These are phyloP conservation scores for Hypoxylon fuscum DNA, from an alignment of 495 filamentous ascomycete genomes.

Conservation along the genomic window DNA sequence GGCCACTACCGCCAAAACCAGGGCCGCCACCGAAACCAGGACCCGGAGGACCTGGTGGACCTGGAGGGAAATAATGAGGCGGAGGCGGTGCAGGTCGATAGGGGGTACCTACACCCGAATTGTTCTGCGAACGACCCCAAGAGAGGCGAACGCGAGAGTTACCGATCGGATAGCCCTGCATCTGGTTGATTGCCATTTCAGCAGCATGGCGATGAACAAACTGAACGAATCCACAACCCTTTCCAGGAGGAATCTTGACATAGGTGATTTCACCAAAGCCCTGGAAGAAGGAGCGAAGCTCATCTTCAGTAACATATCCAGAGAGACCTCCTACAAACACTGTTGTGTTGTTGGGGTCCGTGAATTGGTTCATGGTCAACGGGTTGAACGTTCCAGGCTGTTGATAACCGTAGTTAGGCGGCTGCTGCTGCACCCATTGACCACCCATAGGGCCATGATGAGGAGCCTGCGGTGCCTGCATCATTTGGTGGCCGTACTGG, in stretches of 20 bases:
- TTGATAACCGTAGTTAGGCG: constrained; percentile 65
- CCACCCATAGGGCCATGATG: constrained; percentile 51
- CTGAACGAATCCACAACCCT: constrained; percentile 99
- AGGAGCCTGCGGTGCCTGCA: constrained; percentile 47
- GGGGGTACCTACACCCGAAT: constrained; percentile 96
- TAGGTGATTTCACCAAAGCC: constrained; percentile 99
- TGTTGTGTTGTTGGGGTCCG: constrained; percentile 99
- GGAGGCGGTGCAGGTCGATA: constrained; percentile 96
- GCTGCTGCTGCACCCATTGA: constrained; percentile 49
- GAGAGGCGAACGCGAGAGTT: constrained; percentile 97
- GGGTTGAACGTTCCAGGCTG: constrained; percentile 53
- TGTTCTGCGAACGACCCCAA: constrained; percentile 99
- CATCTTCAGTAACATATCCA: constrained; percentile 98
- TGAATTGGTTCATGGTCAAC: constrained; percentile 97
- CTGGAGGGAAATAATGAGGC: constrained; percentile 82
- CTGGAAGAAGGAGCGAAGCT: constrained; percentile 99
- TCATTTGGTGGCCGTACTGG: constrained; percentile 55
- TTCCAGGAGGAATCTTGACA: constrained; percentile 99
- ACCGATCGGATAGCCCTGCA: constrained; percentile 99
- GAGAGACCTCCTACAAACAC: constrained; percentile 98
- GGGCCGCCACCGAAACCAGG: constrained; percentile 42
- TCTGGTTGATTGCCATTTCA: constrained; percentile 99
- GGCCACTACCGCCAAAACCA: constrained; percentile 38
- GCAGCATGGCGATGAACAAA: constrained; percentile 99
- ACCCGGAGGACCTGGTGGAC: constrained; percentile 60